A percentile compares a stretch with the other conserved stretches of the same genome.
These are phyloP conservation scores for Cadophora gregata DNA, from an alignment of 2,329 filamentous ascomycete species.

Conservation along the genomic window DNA sequence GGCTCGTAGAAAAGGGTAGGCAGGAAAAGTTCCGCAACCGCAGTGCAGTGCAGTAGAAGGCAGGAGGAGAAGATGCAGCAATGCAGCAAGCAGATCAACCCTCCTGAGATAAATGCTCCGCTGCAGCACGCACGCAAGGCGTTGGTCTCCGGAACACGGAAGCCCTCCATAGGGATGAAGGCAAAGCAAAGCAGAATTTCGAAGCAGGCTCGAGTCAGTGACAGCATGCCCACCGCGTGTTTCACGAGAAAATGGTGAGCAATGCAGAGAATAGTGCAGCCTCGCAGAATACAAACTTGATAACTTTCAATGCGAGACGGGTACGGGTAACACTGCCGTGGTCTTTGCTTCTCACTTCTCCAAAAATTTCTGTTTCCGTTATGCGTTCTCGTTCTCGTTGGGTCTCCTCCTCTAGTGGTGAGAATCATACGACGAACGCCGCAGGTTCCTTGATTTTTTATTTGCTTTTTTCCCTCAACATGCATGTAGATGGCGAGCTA, in stretches of 20 bases:
- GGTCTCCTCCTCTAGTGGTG: too few relatives aligned
- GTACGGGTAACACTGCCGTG: neutral
- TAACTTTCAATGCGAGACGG: neutral
- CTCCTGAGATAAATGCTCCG: slow-evolving; percentile 4
- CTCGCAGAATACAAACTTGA: neutral
- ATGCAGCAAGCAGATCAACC: neutral
- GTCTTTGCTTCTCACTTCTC: neutral
- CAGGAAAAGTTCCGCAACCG: neutral
- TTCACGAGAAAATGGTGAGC: slow-evolving; percentile 1
- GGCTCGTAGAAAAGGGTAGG: slow-evolving; percentile 7
- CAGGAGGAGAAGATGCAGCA: neutral
- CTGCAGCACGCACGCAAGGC: too few relatives aligned
- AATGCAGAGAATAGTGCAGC: too few relatives aligned
- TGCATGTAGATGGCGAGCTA: neutral
- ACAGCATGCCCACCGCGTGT: neutral
- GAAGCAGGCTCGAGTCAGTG: slow-evolving; percentile 8
- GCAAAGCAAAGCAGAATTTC: neutral
- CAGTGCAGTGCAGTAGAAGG: neutral
- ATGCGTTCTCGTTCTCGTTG: neutral
- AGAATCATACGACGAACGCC: neutral
- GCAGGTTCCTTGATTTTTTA: neutral
- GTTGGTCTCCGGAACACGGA: neutral
- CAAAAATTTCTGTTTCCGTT: too few relatives aligned
- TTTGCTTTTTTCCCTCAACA: neutral
- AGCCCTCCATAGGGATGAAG: neutral